Conservation (phyloP, 1,284 basidiomycete species). For the Erythrobasidium hasegawianum region DNA sequence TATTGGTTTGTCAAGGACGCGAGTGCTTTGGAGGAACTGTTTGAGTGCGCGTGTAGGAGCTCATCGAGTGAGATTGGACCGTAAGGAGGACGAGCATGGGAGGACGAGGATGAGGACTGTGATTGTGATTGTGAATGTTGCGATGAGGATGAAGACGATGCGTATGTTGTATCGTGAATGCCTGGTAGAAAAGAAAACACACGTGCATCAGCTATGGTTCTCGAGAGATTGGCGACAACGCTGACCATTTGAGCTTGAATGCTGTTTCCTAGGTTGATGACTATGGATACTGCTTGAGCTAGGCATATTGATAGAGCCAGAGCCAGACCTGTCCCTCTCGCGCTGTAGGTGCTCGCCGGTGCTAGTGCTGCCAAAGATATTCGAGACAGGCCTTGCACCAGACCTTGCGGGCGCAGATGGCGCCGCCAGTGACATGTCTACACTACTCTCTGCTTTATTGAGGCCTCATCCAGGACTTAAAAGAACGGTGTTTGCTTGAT, state of each 20-base stretch:
- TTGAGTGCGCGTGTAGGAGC: constrained; percentile 10
- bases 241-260: too few relatives aligned
- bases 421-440: too few relatives aligned
- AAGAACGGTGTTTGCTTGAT: too few relatives aligned
- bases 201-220: too few relatives aligned
- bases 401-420: background rate
- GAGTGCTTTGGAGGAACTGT: constrained; percentile 12
- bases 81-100: background rate
- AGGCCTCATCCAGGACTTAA: too few relatives aligned
- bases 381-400: background rate
- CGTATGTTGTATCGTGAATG: background rate
- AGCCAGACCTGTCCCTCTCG: background rate
- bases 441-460: too few relatives aligned
- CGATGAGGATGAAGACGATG: background rate
- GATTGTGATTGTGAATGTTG: background rate
- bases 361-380: background rate
- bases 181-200: background rate
- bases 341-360: background rate
- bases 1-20: constrained; percentile 6
- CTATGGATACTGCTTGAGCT: background rate
- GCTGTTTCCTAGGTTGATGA: background rate
- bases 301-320: background rate
- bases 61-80: constrained; percentile 21
- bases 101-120: constrained; percentile 1
- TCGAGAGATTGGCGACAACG: too few relatives aligned